Percentiles rank a stretch among this genome's conserved stretches.
Evolutionary conservation across 139 green algal genomes (phyloP).

Genomic region (Chlamydomonas sphaeroides): DNA sequence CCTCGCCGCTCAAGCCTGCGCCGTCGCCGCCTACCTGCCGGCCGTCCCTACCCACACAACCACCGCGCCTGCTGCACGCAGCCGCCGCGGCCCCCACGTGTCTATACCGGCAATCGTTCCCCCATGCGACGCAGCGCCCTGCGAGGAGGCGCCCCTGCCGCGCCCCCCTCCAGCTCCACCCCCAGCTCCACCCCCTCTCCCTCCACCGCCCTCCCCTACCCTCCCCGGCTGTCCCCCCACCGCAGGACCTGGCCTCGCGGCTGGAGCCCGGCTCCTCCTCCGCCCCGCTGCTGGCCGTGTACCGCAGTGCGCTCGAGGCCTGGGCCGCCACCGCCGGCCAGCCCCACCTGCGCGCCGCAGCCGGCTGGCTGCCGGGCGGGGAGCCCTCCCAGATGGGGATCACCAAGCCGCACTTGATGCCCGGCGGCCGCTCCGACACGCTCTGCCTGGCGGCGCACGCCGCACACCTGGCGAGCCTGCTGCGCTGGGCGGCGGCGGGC

Average conservation of each 20-base stretch:
- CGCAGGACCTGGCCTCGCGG: conserved; percentile 1
- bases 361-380: background rate
- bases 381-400: background rate
- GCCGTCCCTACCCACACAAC: too few relatives aligned
- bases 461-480: conserved; percentile 3
- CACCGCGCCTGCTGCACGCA: too few relatives aligned
- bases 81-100: too few relatives aligned
- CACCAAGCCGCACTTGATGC: background rate
- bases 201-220: background rate
- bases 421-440: too few relatives aligned
- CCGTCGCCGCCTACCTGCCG: too few relatives aligned
- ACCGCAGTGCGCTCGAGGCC: background rate
- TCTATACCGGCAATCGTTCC: too few relatives aligned
- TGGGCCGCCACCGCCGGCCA: background rate
- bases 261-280: background rate
- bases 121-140: too few relatives aligned
- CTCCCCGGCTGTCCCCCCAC: background rate
- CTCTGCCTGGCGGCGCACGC: background rate
- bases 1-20: too few relatives aligned
- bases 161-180: background rate
- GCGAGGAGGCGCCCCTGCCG: too few relatives aligned
- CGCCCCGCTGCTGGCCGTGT: conserved; percentile 1
- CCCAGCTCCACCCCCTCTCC: background rate
- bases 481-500: background rate
- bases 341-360: background rate